Evolutionary conservation across 179 eudicot genomes (phyloP).

Genomic region (Spergularia azorica): DNA sequence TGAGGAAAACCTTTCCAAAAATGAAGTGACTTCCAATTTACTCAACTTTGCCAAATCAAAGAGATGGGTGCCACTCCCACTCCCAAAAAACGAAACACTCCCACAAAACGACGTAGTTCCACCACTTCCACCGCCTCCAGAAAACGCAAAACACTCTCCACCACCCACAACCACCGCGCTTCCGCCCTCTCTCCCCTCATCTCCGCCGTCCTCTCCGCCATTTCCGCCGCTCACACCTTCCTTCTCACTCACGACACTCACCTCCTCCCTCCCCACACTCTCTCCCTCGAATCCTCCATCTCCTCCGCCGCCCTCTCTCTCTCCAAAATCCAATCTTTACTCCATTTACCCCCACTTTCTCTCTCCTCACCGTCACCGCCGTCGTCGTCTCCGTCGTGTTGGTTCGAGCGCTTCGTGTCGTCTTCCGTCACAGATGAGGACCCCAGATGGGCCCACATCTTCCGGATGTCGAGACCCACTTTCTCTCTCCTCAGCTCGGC

Average conservation of each 20-base stretch:
- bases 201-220: slow-evolving; percentile 42
- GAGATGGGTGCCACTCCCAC: slow-evolving; percentile 31
- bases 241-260: slow-evolving; percentile 56
- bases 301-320: slow-evolving; percentile 40
- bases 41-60: not conserved
- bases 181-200: slow-evolving; percentile 38
- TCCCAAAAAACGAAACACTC: not conserved
- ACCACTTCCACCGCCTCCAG: not conserved
- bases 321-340: slow-evolving; percentile 32
- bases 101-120: slow-evolving; percentile 18
- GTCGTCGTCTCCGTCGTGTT: slow-evolving; percentile 29
- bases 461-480: slow-evolving; percentile 73
- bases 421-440: slow-evolving; percentile 37
- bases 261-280: slow-evolving; percentile 63
- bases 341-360: slow-evolving; percentile 10
- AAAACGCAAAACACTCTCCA: slow-evolving; percentile 16
- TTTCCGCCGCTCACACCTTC: slow-evolving; percentile 62
- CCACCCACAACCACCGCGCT: slow-evolving; percentile 8
- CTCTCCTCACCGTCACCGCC: slow-evolving; percentile 14
- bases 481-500: slow-evolving; percentile 53
- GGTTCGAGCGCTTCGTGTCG: slow-evolving; percentile 67
- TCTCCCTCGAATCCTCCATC: slow-evolving; percentile 51
- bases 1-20: slow-evolving; percentile 13
- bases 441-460: slow-evolving; percentile 52
- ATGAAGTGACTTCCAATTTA: not conserved